Percentiles rank a stretch among this genome's conserved stretches.
Evolutionary conservation across 306 rosid species (phyloP).

Genomic region (Alnus glutinosa): DNA sequence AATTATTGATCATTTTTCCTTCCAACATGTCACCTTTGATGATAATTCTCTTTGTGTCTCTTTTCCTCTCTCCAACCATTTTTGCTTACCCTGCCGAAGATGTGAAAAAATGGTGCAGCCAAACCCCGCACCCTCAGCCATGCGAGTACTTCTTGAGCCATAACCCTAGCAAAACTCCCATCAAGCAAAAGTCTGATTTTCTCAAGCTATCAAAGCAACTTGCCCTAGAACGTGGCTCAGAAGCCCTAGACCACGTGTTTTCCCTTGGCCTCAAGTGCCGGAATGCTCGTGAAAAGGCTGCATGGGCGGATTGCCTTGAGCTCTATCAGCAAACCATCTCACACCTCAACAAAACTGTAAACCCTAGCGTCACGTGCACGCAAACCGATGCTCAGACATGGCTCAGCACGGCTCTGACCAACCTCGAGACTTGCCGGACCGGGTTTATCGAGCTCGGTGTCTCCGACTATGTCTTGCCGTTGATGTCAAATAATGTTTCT

Average conservation of each 20-base stretch:
- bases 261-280: conserved; percentile 52
- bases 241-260: conserved; percentile 28
- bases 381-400: too few species aligned
- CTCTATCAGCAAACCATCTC: too few species aligned
- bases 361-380: too few species aligned
- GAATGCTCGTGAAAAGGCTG: neutral
- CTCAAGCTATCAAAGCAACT: conserved; percentile 46
- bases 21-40: neutral
- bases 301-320: too few species aligned
- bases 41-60: neutral
- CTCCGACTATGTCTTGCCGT: too few species aligned
- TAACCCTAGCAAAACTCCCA: conserved; percentile 31
- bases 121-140: conserved; percentile 75
- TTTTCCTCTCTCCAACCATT: too few species aligned
- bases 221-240: conserved; percentile 49
- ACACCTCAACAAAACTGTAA: too few species aligned
- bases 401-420: too few species aligned
- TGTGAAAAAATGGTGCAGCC: conserved; percentile 64
- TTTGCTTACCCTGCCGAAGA: conserved; percentile 9
- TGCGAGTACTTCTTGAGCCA: conserved; percentile 59
- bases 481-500: too few species aligned
- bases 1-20: conserved; percentile 6
- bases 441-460: too few species aligned
- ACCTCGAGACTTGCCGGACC: too few species aligned
- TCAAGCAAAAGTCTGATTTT: conserved; percentile 61